Evolutionary conservation across 78 protist species (phyloP).

Genomic region (Speleostelium caveatum): DNA sequence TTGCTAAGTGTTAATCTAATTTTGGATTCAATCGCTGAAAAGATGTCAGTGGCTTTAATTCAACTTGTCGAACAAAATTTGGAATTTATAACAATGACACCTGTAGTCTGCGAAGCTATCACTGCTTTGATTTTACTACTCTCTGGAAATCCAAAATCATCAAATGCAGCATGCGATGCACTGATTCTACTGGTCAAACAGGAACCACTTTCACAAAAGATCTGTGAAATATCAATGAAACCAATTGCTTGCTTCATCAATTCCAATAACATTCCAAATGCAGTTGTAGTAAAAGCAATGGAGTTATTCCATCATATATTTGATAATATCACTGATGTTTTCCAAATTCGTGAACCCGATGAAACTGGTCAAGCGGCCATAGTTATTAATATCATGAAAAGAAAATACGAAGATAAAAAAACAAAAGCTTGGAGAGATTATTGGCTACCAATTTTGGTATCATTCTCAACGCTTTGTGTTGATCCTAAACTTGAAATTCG

Average conservation of each 20-base stretch:
- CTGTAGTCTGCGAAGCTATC: conserved; percentile 48
- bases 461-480: conserved; percentile 35
- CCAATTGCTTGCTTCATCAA: conserved; percentile 38
- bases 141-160: conserved; percentile 46
- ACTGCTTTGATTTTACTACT: conserved; percentile 10
- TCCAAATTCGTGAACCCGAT: neutral
- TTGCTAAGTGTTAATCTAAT: conserved; percentile 17
- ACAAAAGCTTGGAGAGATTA: conserved; percentile 20
- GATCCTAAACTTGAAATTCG: conserved; percentile 16
- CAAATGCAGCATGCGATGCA: conserved; percentile 62
- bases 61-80: conserved; percentile 50
- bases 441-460: conserved; percentile 29
- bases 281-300: conserved; percentile 48
- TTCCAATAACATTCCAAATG: conserved; percentile 30
- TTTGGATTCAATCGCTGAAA: conserved; percentile 58
- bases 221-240: conserved; percentile 16
- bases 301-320: conserved; percentile 42
- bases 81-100: conserved; percentile 11
- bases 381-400: neutral
- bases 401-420: conserved; percentile 27
- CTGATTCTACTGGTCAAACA: conserved; percentile 5
- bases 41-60: conserved; percentile 38
- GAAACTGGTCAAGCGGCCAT: neutral
- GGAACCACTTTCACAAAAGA: neutral
- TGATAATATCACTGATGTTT: neutral